Conservation (phyloP, 2,329 filamentous ascomycete genomes). For the Colletotrichum navitas region DNA sequence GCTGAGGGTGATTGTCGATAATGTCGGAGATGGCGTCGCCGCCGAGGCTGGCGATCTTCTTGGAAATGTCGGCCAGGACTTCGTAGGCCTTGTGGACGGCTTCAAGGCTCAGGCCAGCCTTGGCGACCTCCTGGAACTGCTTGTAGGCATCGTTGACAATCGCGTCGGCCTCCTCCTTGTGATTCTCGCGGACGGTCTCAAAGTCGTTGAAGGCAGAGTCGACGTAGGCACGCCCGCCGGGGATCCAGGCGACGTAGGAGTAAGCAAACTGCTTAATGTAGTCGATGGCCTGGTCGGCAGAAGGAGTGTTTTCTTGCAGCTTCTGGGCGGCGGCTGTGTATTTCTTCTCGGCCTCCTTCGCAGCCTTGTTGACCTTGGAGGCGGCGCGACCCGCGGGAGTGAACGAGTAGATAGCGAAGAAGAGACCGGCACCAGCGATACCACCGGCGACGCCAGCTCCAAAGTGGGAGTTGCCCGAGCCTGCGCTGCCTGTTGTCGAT, state of each 20-base stretch:
- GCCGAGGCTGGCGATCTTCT: constrained; percentile 70
- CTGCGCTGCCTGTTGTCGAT: constrained; percentile 44
- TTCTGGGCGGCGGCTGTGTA: constrained; percentile 71
- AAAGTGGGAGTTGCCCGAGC: constrained; percentile 51
- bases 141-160: constrained; percentile 76
- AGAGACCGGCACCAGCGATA: constrained; percentile 55
- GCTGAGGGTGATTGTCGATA: constrained; percentile 77
- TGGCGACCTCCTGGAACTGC: constrained; percentile 72
- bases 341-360: constrained; percentile 69
- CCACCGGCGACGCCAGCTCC: constrained; percentile 59
- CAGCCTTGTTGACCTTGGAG: constrained; percentile 60
- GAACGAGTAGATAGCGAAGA: constrained; percentile 59
- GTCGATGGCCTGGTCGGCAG: constrained; percentile 74
- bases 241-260: constrained; percentile 78
- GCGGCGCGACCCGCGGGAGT: constrained; percentile 58
- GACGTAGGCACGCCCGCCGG: constrained; percentile 76
- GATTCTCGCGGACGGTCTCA: constrained; percentile 75
- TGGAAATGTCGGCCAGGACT: constrained; percentile 71
- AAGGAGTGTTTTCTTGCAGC: constrained; percentile 72
- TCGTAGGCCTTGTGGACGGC: constrained; percentile 72
- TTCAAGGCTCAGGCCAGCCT: constrained; percentile 71
- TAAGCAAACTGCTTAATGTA: constrained; percentile 75
- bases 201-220: constrained; percentile 78
- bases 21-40: constrained; percentile 74
- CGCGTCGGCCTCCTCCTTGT: constrained; percentile 77